A percentile compares a stretch with the other conserved stretches of the same genome.
phyloP scores from a whole-genome alignment of 139 green algal species.

The Chlamydomonas incerta region DNA sequence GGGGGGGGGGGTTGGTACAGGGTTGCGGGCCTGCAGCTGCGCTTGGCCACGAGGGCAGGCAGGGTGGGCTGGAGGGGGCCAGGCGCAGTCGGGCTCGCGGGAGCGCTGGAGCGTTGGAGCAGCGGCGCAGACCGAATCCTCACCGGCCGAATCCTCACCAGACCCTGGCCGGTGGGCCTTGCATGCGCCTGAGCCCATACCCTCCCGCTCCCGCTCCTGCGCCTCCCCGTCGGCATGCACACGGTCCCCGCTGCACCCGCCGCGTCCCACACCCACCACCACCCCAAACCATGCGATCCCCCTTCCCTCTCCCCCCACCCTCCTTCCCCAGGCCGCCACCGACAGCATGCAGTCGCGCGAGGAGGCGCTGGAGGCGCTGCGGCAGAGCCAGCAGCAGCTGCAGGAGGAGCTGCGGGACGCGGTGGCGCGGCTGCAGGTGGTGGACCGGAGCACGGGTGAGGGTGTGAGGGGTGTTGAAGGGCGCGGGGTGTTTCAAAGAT shows the following conservation, averaged over 20 bases:
- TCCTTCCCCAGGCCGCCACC: background rate
- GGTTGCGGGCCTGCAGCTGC: background rate
- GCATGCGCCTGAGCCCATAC: too few species aligned
- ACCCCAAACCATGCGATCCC: too few species aligned
- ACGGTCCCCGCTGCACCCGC: too few species aligned
- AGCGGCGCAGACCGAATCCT: too few species aligned
- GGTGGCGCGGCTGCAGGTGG: conserved; percentile 20
- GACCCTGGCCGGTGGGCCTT: too few species aligned
- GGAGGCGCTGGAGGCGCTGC: conserved; percentile 8
- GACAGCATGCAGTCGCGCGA: conserved; percentile 2
- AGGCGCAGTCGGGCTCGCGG: too few species aligned
- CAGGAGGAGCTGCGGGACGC: conserved; percentile 28
- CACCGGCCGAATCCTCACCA: too few species aligned
- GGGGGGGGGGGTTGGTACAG: background rate
- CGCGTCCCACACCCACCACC: too few species aligned
- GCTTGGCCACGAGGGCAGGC: background rate
- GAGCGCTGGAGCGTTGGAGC: too few species aligned
- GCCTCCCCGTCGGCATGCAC: too few species aligned
- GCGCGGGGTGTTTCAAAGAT: background rate
- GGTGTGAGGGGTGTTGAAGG: too few species aligned
- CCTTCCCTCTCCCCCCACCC: background rate
- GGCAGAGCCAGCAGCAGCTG: conserved; percentile 13
- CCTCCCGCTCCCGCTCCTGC: too few species aligned
- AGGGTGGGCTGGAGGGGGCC: background rate
- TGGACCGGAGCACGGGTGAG: conserved; percentile 31